Evolutionary conservation across 2,329 filamentous ascomycete species (phyloP), one percentile per base, ranked within the genome.

Genomic region (Calonectria pseudoturangicola): DNA sequence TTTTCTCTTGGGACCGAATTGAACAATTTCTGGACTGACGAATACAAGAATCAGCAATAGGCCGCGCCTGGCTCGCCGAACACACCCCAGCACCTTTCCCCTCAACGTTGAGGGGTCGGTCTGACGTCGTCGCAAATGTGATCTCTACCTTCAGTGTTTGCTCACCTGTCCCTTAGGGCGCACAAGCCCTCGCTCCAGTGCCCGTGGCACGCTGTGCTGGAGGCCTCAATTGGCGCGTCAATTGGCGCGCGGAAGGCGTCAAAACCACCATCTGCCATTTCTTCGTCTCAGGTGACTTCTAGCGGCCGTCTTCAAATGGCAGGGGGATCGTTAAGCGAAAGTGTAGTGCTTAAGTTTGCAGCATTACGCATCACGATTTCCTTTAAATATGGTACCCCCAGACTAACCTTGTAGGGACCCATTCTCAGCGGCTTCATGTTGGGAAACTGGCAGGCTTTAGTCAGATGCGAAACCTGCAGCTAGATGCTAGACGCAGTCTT

Each of bases 1-100:
- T 47, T 63, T 47, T 63, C 58, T 63, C 9, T 63, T 63, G 16
- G 58, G 58, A 2, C 39, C 58, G 58, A 58, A 58, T 27, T 58
- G n/a, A 6, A 41, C n/a, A 25, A 58, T 58, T 7, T 30, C 18
- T 36, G 30, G 18, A 15, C 54, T 58, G 15, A 39, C 4, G 33
- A 27, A 21, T 41, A 41, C 2, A 27, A 58, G 8, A 41, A 41
- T 58, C 16, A 58, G 54, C 15, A 39, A 15, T 27, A 27, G 54
- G 3, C 33, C 8, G 6, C 28, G 30, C n/a, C 13, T 21, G 33
- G 16, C 33, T 21, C 10, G 18, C 33, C 12, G 4, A 15, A n/a
- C 54, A n/a, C 54, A n/a, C 33, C 33, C 21, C n/a, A 15, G 33
- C 54, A 16, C 33, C 2, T 16, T 33, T 27, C 6, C 28, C 51